Percentiles rank a stretch among this genome's conserved stretches.
phyloP scores from a whole-genome alignment of 257 asterid genomes.

The Solanum pinnatisectum region DNA sequence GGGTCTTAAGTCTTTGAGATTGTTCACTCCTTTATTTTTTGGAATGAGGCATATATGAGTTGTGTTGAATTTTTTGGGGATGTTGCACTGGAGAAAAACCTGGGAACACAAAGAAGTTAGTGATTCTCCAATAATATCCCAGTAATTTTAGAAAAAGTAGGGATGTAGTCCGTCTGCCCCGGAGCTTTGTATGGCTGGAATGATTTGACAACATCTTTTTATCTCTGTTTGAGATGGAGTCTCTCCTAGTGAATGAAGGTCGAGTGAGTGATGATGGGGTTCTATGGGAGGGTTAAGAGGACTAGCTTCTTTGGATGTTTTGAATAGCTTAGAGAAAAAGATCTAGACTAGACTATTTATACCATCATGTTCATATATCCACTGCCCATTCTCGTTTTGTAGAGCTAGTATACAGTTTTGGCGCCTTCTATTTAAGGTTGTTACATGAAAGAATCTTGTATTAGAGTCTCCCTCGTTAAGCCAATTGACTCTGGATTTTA shows the following conservation, averaged over 20 bases:
- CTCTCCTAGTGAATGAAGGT: background rate
- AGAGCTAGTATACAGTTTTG: too few relatives aligned
- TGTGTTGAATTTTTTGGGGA: background rate
- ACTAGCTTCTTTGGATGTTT: too few relatives aligned
- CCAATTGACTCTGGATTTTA: too few relatives aligned
- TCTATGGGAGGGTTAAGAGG: too few relatives aligned
- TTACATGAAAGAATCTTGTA: background rate
- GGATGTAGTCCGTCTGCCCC: rapidly evolving
- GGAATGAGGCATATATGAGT: background rate
- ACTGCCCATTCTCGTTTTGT: too few relatives aligned
- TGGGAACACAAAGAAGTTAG: background rate
- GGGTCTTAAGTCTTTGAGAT: background rate
- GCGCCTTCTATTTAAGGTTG: background rate
- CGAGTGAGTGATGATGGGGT: background rate
- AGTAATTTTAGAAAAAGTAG: background rate
- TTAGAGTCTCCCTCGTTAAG: too few relatives aligned
- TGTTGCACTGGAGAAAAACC: too few relatives aligned
- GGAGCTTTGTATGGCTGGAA: background rate
- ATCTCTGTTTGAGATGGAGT: background rate
- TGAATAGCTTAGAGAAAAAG: too few relatives aligned
- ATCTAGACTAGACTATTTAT: too few relatives aligned
- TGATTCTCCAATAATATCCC: background rate
- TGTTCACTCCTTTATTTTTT: too few relatives aligned
- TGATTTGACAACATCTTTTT: too few relatives aligned
- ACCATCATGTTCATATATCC: too few relatives aligned